Base-by-base conservation (phyloP, 306 rosid genomes). In the Oemleria cerasiformis region DNA sequence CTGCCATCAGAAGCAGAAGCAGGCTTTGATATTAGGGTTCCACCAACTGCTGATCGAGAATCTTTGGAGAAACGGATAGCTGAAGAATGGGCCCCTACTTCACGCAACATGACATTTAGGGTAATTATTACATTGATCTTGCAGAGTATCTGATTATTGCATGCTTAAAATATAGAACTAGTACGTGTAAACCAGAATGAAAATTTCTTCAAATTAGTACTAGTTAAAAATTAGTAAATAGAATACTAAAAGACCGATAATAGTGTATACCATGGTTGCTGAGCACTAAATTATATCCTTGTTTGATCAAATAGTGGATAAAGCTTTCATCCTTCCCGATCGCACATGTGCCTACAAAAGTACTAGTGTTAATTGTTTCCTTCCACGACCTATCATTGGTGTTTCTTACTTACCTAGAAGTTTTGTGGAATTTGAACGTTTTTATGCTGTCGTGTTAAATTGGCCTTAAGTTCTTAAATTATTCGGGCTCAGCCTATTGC, bases 1-100 rank as follows among this genome's bases (percentile, higher is more conserved):
- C 98, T 91, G 85, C 98, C 98, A 43, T 94, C 98, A 54, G 98
- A 91, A 86, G 99, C 96, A 3, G 96, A 94, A 83, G 99, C 97
- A 67, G 99, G 99, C 70, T 86, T 94, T 75, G 99, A 91, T 70
- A 66, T 94, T 65, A 83, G 99, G 79, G 77, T 94, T 73, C 96
- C 99, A 44, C 99, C 99, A 38, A 94, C 82, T 43, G 82, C 82
- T 25, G 87, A 91, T 79, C 62, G 34, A 8, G 64, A 63, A 53
- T 57, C 70, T 42, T 34, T 80, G 84, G 80, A 80, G 63, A 80
- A 45, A 65, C 56, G 84, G 38, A 70, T 70, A 48, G 77, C 73
- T 5, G 80, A 75, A 70, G 80, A 75, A 71, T 80, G 84, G 84
- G 80, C 80, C 7, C 80, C 80, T 65, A 19, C 73, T 56, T 75